Percentiles rank a stretch among this genome's conserved stretches.
Conservation (phyloP, 805 yeast genomes). For the Candida loeiensis region DNA sequence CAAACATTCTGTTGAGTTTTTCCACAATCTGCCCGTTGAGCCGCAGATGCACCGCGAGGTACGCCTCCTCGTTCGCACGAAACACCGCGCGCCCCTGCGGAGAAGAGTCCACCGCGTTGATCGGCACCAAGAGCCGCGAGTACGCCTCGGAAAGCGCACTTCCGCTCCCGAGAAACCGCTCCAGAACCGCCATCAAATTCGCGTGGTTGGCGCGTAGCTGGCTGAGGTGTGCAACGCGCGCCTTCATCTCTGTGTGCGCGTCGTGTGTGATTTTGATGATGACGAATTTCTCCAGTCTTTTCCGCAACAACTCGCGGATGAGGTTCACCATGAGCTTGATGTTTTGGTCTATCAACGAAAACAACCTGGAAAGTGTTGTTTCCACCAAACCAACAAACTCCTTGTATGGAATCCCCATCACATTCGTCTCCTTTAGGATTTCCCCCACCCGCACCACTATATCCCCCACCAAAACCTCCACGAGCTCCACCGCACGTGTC, state of each 20-base stretch:
- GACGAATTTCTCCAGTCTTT: slow-evolving; percentile 66
- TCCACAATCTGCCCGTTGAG: slow-evolving; percentile 20
- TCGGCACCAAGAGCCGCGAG: slow-evolving; percentile 25
- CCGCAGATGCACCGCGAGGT: slow-evolving; percentile 18
- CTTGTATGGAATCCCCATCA: slow-evolving; percentile 42
- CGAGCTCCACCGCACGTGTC: slow-evolving; percentile 57
- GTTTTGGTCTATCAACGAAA: slow-evolving; percentile 56
- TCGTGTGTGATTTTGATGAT: slow-evolving; percentile 57
- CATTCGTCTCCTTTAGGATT: slow-evolving; percentile 31
- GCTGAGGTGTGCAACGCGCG: slow-evolving; percentile 41
- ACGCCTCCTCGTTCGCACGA: slow-evolving; percentile 26
- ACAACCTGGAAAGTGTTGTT: slow-evolving; percentile 24
- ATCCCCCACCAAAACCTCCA: slow-evolving; percentile 62
- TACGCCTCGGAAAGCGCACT: slow-evolving; percentile 26
- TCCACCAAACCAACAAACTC: slow-evolving; percentile 34
- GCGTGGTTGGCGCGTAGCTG: slow-evolving; percentile 53
- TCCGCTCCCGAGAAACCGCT: slow-evolving; percentile 13
- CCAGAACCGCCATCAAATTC: slow-evolving; percentile 39
- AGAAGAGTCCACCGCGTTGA: slow-evolving; percentile 31
- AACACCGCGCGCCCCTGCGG: slow-evolving; percentile 29
- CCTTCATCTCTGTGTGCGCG: slow-evolving; percentile 29
- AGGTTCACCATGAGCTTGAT: slow-evolving; percentile 60
- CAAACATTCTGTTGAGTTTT: slow-evolving; percentile 25
- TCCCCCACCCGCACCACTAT: slow-evolving; percentile 43
- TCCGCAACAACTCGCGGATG: slow-evolving; percentile 72